Evolutionary conservation across 2,329 filamentous ascomycete genomes (phyloP).

Genomic region (Geosmithia putterillii): DNA sequence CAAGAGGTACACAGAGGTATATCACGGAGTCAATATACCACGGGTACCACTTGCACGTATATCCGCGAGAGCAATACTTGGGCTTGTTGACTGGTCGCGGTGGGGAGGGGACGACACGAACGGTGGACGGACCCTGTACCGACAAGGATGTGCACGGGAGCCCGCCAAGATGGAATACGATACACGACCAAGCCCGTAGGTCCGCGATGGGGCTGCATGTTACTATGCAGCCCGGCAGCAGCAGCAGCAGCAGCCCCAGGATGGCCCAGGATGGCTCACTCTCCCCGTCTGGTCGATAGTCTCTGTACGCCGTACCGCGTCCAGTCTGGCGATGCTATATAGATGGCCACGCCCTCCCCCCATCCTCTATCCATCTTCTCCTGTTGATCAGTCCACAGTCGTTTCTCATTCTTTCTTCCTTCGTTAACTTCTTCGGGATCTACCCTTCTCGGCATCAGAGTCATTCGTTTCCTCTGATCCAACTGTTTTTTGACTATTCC

Average conservation of each 20-base stretch:
- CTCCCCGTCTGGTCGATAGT: background rate
- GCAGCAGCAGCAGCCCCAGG: background rate
- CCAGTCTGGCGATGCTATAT: slow-evolving; percentile 1
- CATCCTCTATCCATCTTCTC: slow-evolving; percentile 6
- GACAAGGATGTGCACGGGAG: background rate
- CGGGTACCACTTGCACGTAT: too few relatives aligned
- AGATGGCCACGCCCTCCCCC: slow-evolving; percentile 1
- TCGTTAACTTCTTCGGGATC: slow-evolving; percentile 8
- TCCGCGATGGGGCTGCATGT: background rate
- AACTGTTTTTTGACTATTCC: slow-evolving; percentile 13
- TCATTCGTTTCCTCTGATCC: slow-evolving; percentile 44
- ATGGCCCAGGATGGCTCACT: background rate
- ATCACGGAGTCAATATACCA: too few relatives aligned
- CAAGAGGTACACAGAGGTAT: too few relatives aligned
- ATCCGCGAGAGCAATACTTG: too few relatives aligned
- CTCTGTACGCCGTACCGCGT: too few relatives aligned
- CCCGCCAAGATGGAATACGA: background rate
- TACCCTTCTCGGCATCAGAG: slow-evolving; percentile 26
- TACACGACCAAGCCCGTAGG: background rate
- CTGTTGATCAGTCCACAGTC: slow-evolving; percentile 9
- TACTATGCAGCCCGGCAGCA: background rate
- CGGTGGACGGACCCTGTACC: background rate
- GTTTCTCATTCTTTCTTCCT: slow-evolving; percentile 12
- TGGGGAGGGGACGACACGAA: background rate
- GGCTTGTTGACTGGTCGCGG: background rate